These are phyloP conservation scores for Fusarium sacchari DNA, from an alignment of 2,329 filamentous ascomycete genomes.

Conservation along the genomic window DNA sequence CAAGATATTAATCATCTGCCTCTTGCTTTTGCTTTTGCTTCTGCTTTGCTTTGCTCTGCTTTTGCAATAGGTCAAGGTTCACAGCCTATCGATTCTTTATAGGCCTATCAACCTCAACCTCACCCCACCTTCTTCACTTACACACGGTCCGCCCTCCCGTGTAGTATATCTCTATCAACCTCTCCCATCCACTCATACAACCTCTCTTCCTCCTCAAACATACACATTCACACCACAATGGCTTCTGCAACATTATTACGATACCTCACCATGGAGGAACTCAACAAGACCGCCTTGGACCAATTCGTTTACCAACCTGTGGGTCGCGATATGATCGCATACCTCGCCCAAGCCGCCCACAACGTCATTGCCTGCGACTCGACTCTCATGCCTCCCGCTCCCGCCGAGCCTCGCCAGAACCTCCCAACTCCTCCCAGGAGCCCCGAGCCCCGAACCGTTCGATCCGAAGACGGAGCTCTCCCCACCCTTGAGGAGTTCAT, in stretches of 20 bases:
- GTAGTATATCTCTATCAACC: conserved; percentile 30
- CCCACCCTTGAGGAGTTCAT: conserved; percentile 93
- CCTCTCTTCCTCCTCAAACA: conserved; percentile 5
- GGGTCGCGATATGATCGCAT: conserved; percentile 78
- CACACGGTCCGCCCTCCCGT: conserved; percentile 24
- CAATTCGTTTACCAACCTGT: conserved; percentile 84
- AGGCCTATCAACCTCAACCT: conserved; percentile 8
- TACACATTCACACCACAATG: conserved; percentile 28
- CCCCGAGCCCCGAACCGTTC: conserved; percentile 59
- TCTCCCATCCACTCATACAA: conserved; percentile 11
- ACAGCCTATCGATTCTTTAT: conserved; percentile 12
- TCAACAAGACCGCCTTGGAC: conserved; percentile 80
- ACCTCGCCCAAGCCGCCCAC: conserved; percentile 77
- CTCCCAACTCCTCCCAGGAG: conserved; percentile 63
- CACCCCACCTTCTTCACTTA: conserved; percentile 31
- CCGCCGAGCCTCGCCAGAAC: conserved; percentile 47
- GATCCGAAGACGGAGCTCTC: conserved; percentile 64
- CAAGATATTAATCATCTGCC: conserved; percentile 28
- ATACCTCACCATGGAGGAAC: conserved; percentile 61
- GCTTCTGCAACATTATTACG: conserved; percentile 51
- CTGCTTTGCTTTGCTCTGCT: conserved; percentile 6
- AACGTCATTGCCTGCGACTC: conserved; percentile 84
- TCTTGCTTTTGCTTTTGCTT: conserved; percentile 6
- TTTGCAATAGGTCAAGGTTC: conserved; percentile 12
- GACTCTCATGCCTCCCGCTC: conserved; percentile 61